Evolutionary conservation across 2,329 filamentous ascomycete species (phyloP).

Genomic region (Clonostachys chloroleuca): DNA sequence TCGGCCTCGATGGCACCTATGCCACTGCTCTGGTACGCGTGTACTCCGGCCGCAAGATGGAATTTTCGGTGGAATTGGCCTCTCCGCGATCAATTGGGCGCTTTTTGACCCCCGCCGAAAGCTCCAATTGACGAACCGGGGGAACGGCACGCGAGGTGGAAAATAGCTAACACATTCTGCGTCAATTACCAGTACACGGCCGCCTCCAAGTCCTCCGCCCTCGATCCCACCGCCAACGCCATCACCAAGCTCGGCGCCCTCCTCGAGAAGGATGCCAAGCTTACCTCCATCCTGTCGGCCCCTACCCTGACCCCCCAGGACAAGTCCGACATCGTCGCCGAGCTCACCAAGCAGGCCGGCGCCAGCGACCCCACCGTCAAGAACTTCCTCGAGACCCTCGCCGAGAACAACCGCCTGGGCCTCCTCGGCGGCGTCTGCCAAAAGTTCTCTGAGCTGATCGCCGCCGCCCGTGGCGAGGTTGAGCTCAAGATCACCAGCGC

Average conservation of each 20-base stretch:
- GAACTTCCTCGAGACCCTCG: conserved; percentile 88
- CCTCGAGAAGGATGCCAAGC: conserved; percentile 80
- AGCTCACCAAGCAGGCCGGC: conserved; percentile 81
- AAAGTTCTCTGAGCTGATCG: conserved; percentile 86
- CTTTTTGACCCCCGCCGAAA: not conserved
- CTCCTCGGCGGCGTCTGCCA: conserved; percentile 76
- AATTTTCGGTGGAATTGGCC: not conserved
- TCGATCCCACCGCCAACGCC: conserved; percentile 82
- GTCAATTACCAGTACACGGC: conserved; percentile 75
- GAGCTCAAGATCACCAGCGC: conserved; percentile 91
- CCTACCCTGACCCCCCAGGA: conserved; percentile 75
- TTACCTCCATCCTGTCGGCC: conserved; percentile 68
- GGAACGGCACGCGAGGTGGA: not conserved
- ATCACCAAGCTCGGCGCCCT: conserved; percentile 66
- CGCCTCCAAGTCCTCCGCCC: conserved; percentile 77
- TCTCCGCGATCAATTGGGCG: not conserved
- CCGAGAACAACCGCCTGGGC: conserved; percentile 92
- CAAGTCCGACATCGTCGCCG: conserved; percentile 80
- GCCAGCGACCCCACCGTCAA: conserved; percentile 77
- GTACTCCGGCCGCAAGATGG: not conserved
- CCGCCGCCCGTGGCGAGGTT: conserved; percentile 85
- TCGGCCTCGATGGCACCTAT: conserved; percentile 96
- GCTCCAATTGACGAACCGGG: not conserved
- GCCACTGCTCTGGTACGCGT: conserved; percentile 90
- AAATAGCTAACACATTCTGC: not conserved